A percentile compares a stretch with the other conserved stretches of the same genome.
Conservation (phyloP, 306 rosid species). For the Dalbergia cultrata region DNA sequence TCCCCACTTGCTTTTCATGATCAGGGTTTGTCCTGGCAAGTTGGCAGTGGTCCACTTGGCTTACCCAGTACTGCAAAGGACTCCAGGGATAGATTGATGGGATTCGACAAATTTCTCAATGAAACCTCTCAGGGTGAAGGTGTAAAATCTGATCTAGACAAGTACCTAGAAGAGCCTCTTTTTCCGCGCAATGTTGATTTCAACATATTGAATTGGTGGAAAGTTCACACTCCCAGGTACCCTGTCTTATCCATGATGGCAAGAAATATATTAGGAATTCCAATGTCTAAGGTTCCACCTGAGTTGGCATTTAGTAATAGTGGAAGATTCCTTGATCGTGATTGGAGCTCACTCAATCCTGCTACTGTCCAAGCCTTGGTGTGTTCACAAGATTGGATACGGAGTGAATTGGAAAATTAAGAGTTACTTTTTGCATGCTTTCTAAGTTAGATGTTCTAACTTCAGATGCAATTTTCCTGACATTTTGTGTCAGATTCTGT, state of each 20-base stretch:
- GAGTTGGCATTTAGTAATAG: constrained; percentile 60
- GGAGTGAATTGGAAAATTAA: constrained; percentile 74
- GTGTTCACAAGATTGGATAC: constrained; percentile 87
- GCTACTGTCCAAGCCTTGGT: constrained; percentile 72
- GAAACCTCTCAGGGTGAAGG: constrained; percentile 74
- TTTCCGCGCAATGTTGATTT: constrained; percentile 78
- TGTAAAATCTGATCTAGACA: constrained; percentile 72
- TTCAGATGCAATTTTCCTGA: constrained; percentile 15
- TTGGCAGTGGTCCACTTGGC: constrained; percentile 55
- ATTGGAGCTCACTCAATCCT: constrained; percentile 69
- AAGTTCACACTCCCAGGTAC: constrained; percentile 84
- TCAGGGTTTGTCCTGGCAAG: constrained; percentile 69
- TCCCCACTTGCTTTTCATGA: constrained; percentile 67
- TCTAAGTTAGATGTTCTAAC: constrained; percentile 33
- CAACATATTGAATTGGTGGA: constrained; percentile 82
- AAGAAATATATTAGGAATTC: constrained; percentile 72
- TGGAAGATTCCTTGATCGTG: constrained; percentile 62
- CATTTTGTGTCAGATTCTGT: constrained; percentile 11
- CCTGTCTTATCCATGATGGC: constrained; percentile 87
- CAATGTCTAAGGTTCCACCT: constrained; percentile 65
- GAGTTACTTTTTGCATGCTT: background rate
- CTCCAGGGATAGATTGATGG: constrained; percentile 74
- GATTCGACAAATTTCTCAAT: constrained; percentile 79
- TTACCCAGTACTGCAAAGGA: constrained; percentile 60
- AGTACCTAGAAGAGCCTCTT: constrained; percentile 83